phyloP scores from a whole-genome alignment of 2,329 filamentous ascomycete genomes.

The Tolypocladium ovalisporum region DNA sequence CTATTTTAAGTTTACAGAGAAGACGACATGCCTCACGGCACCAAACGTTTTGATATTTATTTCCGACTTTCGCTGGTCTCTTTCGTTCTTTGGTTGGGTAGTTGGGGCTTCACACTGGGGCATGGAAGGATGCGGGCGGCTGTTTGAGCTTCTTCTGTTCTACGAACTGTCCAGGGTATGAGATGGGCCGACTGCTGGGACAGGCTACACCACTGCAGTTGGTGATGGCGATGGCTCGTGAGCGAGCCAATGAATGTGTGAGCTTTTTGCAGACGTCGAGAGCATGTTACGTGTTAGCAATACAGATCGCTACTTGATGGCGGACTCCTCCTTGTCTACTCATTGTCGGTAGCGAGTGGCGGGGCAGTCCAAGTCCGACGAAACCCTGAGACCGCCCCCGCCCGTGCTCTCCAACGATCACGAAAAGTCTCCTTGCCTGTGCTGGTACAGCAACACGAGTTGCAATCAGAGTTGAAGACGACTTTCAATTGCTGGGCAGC shows the following conservation, averaged over 20 bases:
- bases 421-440: too few species aligned
- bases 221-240: background rate
- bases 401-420: too few species aligned
- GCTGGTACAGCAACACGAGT: too few species aligned
- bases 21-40: constrained; percentile 29
- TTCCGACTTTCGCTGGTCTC: constrained; percentile 9
- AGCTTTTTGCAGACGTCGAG: background rate
- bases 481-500: too few species aligned
- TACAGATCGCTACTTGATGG: background rate
- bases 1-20: constrained; percentile 16
- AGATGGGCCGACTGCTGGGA: background rate
- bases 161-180: background rate
- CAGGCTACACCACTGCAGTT: background rate
- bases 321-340: too few species aligned
- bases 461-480: too few species aligned
- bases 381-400: too few species aligned
- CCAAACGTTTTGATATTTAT: constrained; percentile 16
- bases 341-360: background rate
- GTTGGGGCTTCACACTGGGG: background rate
- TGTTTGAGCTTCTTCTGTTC: background rate
- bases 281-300: background rate
- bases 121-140: background rate
- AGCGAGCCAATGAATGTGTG: background rate
- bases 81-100: constrained; percentile 2
- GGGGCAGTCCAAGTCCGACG: too few species aligned